phyloP scores from a whole-genome alignment of 768 basidiomycete species.

The Calvatia gigantea region DNA sequence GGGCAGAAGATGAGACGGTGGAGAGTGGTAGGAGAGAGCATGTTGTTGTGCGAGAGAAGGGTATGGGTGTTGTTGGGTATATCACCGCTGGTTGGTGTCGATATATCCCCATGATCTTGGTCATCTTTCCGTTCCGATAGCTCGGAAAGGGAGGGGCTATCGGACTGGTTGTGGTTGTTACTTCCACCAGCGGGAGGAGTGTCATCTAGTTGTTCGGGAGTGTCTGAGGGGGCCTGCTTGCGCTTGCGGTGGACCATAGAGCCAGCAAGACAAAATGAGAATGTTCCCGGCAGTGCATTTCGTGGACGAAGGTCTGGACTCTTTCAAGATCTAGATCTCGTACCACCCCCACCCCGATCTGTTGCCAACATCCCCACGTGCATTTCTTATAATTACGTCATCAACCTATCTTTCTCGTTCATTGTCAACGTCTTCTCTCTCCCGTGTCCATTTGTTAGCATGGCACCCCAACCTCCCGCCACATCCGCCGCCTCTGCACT shows the following conservation, averaged over 20 bases:
- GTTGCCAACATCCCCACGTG: conserved; percentile 13
- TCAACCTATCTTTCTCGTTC: conserved; percentile 3
- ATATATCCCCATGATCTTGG: conserved; percentile 9
- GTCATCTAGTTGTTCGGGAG: not conserved
- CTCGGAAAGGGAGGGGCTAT: too few species aligned
- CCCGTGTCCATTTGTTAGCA: not conserved
- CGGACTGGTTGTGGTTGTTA: too few species aligned
- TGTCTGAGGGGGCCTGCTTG: not conserved
- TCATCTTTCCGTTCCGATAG: conserved; percentile 4
- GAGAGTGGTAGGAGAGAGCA: conserved; percentile 19
- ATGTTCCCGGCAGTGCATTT: not conserved
- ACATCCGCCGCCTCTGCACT: conserved; percentile 9
- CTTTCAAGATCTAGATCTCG: too few species aligned
- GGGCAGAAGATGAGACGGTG: conserved; percentile 49
- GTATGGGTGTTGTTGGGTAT: not conserved
- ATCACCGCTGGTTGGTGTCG: not conserved
- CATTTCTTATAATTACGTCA: not conserved
- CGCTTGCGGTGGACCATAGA: conserved; percentile 8
- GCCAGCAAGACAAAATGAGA: not conserved
- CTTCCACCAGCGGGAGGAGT: not conserved
- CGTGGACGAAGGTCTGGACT: not conserved
- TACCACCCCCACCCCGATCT: conserved; percentile 4
- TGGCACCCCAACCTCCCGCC: not conserved
- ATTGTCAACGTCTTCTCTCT: not conserved
- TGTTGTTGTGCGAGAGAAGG: not conserved